phyloP scores from a whole-genome alignment of 768 basidiomycete species.

The Pisolithus sp. region DNA sequence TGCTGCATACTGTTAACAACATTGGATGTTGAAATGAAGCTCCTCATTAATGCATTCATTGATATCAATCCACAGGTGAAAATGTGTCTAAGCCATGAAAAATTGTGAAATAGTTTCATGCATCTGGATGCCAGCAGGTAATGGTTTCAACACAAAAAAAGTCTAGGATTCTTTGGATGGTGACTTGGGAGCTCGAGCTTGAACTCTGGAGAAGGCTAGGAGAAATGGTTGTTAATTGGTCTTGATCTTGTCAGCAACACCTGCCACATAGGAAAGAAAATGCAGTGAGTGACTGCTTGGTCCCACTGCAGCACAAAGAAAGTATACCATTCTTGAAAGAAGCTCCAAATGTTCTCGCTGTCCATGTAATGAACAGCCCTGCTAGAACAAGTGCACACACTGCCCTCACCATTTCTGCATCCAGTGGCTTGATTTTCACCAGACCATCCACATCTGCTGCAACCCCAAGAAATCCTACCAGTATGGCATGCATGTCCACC shows the following conservation, averaged over 20 bases:
- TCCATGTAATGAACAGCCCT: constrained; percentile 54
- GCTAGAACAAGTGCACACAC: constrained; percentile 64
- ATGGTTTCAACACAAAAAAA: too few species aligned
- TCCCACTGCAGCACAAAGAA: not conserved
- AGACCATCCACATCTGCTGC: constrained; percentile 11
- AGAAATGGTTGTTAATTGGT: constrained; percentile 8
- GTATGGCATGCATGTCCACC: constrained; percentile 49
- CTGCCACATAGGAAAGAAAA: constrained; percentile 1
- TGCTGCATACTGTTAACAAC: too few species aligned
- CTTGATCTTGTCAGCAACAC: constrained; percentile 22
- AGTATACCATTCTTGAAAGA: constrained; percentile 13
- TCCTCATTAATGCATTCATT: too few species aligned
- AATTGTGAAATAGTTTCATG: too few species aligned
- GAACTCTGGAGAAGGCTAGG: not conserved
- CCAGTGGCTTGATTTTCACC: constrained; percentile 39
- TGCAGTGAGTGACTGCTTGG: not conserved
- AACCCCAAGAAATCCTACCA: constrained; percentile 42
- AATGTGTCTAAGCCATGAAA: too few species aligned
- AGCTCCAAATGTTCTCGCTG: constrained; percentile 55
- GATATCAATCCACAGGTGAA: too few species aligned
- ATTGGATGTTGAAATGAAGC: too few species aligned
- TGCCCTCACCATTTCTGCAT: constrained; percentile 61
- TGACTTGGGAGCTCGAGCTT: too few species aligned
- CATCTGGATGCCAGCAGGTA: too few species aligned
- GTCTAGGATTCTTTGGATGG: too few species aligned